Conservation (phyloP, 148 eudicot genomes). For the Chenopodium formosanum region DNA sequence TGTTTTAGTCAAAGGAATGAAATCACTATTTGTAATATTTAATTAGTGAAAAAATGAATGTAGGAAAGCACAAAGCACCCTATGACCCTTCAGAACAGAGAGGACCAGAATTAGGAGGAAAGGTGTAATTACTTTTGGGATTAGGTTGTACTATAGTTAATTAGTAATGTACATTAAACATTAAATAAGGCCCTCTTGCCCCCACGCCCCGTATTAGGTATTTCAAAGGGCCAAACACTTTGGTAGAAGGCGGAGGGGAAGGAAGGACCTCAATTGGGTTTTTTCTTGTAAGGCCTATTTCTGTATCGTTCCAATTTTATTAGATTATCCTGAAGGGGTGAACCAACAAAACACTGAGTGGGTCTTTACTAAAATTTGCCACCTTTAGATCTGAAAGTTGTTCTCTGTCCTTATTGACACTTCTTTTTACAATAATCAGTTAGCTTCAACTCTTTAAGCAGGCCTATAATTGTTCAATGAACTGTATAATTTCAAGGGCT, state of each 20-base stretch:
- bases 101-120: conserved; percentile 16
- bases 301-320: too few relatives aligned
- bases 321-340: too few relatives aligned
- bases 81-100: conserved; percentile 11
- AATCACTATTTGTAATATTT: conserved; percentile 14
- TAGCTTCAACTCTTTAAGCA: not conserved
- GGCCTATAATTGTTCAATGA: not conserved
- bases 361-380: too few relatives aligned
- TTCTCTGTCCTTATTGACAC: not conserved
- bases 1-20: conserved; percentile 25
- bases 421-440: not conserved
- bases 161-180: not conserved
- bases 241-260: too few relatives aligned
- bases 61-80: not conserved
- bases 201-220: too few relatives aligned
- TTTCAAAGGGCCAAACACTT: too few relatives aligned
- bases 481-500: not conserved
- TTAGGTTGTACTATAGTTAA: conserved; percentile 9
- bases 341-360: not conserved
- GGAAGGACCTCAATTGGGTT: too few relatives aligned
- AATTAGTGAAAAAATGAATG: not conserved
- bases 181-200: too few relatives aligned
- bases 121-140: conserved; percentile 4
- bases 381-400: not conserved
- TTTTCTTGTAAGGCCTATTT: too few relatives aligned